Base-by-base conservation (phyloP, 2,329 filamentous ascomycete genomes). In the Zalaria sp. region DNA sequence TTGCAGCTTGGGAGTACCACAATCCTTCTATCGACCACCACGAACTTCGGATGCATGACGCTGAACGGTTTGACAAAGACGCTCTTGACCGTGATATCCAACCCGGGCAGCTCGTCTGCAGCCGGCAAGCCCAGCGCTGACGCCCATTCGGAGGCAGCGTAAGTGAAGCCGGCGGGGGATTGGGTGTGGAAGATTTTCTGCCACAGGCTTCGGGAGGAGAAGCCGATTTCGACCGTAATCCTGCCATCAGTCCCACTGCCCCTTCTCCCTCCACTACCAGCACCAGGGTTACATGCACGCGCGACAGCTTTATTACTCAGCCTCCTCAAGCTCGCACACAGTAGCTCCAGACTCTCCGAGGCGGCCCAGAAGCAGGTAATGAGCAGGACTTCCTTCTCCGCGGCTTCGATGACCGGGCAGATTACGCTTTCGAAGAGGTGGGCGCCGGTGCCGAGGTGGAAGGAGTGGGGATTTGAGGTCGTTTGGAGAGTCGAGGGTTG, bases 41-140 rank as follows among this genome's bases (percentile, higher is more conserved):
- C 68, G 50, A 84, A 89, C 53, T 93, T 93, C 0, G 84, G 81
- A 55, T 93, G 85, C 77, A 91, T 83, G n/a, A 93, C 80, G 52
- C 83, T 85, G 45, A 91, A 78, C 0, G 85, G 85, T 2, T 79
- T 66, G 47, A 89, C 77, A 59, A 93, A 93, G 5, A 89, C 66
- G 47, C 78, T 85, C 64, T 86, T 88, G 43, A 87, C 74, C 0
- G 70, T 65, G 29, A 93, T 54, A 40, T 87, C 73, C 11, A 93
- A 3, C 75, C 75, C 0, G 62, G 67, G 3, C 75, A 64, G 29
- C 71, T 65, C 5, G 66, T 60, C 18, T 3, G 69, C 63, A 1
- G 65, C 54, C 0, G 83, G 82, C 3, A 91, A 64, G 0, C 81
- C 81, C 2, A 91, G 65, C 42, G 67, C 68, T 5, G 57, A 60